A percentile compares a stretch with the other conserved stretches of the same genome.
Conservation (phyloP, 108 stramenopile genomes). For the Nitzschia inconspicua region DNA sequence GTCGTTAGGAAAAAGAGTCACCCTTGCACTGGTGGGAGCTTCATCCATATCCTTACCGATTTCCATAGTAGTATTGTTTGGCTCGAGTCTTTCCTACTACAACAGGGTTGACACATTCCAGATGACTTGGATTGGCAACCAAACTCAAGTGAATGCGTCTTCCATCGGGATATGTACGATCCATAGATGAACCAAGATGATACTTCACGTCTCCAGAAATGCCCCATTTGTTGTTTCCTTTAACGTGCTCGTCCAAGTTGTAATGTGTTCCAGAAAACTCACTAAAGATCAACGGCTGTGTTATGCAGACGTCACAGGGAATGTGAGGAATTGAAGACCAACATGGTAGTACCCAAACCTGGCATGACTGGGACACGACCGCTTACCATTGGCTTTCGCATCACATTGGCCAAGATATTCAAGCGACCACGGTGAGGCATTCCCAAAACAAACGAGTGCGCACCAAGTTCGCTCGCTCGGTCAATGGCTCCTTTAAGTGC, state of each 20-base stretch:
- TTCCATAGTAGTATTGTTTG: conserved; percentile 96
- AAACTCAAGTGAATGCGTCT: conserved; percentile 91
- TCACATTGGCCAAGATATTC: conserved; percentile 98
- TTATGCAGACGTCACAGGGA: too few relatives aligned
- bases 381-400: conserved; percentile 99
- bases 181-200: conserved; percentile 98
- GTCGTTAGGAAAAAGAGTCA: background rate
- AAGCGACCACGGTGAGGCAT: conserved; percentile 99
- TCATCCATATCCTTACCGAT: conserved; percentile 34
- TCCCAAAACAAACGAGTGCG: conserved; percentile 95
- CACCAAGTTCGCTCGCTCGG: conserved; percentile 91
- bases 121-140: conserved; percentile 97
- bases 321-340: too few relatives aligned
- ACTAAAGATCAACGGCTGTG: conserved; percentile 93
- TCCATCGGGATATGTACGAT: conserved; percentile 97
- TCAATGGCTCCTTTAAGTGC: conserved; percentile 96
- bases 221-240: conserved; percentile 75
- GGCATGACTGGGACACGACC: too few relatives aligned
- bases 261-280: conserved; percentile 98
- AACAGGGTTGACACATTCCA: conserved; percentile 98
- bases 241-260: conserved; percentile 71
- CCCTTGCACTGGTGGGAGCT: background rate
- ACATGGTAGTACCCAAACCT: too few relatives aligned
- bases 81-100: conserved; percentile 97
- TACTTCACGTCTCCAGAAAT: conserved; percentile 98